Evolutionary conservation across 495 filamentous ascomycete species (phyloP).

Genomic region (Aspergillus cristatus): DNA sequence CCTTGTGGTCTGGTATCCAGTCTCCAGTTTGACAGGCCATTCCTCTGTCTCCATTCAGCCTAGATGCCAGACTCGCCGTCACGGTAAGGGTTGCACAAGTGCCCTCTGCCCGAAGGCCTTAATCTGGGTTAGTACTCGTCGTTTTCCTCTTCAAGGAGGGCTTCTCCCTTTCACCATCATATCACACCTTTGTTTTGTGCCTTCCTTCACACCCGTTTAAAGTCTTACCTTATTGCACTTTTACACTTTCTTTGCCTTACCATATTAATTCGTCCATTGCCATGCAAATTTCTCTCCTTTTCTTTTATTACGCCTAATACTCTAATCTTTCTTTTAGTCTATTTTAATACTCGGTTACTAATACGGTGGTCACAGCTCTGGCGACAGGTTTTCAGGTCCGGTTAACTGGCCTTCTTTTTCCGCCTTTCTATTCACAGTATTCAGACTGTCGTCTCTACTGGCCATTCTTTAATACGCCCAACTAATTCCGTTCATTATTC

Average conservation of each 20-base stretch:
- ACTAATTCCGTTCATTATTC: slow-evolving; percentile 52
- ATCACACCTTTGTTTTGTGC: slow-evolving; percentile 20
- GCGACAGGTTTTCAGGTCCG: slow-evolving; percentile 29
- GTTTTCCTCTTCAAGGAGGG: slow-evolving; percentile 18
- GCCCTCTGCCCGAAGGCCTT: slow-evolving; percentile 40
- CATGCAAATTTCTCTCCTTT: slow-evolving; percentile 1
- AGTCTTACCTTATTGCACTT: slow-evolving; percentile 4
- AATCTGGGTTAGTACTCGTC: slow-evolving; percentile 39
- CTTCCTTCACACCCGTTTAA: slow-evolving; percentile 13
- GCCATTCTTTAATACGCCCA: slow-evolving; percentile 39
- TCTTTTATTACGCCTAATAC: slow-evolving; percentile 8
- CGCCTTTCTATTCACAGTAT: slow-evolving; percentile 16
- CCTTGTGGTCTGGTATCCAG: slow-evolving; percentile 40
- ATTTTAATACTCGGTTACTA: slow-evolving; percentile 12
- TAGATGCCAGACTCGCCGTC: slow-evolving; percentile 50
- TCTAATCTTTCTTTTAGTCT: slow-evolving; percentile 18
- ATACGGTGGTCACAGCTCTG: slow-evolving; percentile 39
- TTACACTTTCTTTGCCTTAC: too few relatives aligned
- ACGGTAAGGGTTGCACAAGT: slow-evolving; percentile 57
- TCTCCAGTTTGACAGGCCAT: slow-evolving; percentile 34
- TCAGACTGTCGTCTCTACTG: slow-evolving; percentile 34
- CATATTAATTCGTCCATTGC: slow-evolving; percentile 4
- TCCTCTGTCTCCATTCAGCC: slow-evolving; percentile 43
- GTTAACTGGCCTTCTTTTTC: slow-evolving; percentile 33
- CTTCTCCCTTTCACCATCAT: slow-evolving; percentile 14